Evolutionary conservation across 1,139 yeast genomes (phyloP).

Genomic region (Lodderomyces metapsilosis): DNA sequence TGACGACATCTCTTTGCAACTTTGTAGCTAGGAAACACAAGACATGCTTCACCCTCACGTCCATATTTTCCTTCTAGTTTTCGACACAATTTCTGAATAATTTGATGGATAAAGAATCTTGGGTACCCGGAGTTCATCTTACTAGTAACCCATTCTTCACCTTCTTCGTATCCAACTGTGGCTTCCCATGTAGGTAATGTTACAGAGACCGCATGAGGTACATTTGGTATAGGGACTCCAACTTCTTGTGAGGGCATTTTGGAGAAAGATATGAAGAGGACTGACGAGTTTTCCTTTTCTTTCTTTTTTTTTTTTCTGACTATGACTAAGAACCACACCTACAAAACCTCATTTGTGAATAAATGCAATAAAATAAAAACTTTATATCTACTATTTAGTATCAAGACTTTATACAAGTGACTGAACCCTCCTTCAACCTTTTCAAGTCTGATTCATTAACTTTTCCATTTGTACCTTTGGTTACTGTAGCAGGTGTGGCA

Average conservation of each 20-base stretch:
- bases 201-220: slow-evolving; percentile 91
- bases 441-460: slow-evolving; percentile 41
- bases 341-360: too few species aligned
- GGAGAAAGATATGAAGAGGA: too few species aligned
- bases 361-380: too few species aligned
- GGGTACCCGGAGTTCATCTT: slow-evolving; percentile 90
- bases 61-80: slow-evolving; percentile 64
- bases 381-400: neutral
- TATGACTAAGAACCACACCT: neutral
- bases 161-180: slow-evolving; percentile 89
- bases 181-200: slow-evolving; percentile 94
- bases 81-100: slow-evolving; percentile 60
- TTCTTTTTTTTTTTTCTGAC: neutral
- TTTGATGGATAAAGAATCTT: slow-evolving; percentile 74
- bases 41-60: slow-evolving; percentile 66
- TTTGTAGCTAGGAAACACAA: slow-evolving; percentile 74
- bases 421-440: slow-evolving; percentile 66
- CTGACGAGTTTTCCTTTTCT: neutral
- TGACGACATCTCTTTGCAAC: slow-evolving; percentile 86
- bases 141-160: slow-evolving; percentile 76
- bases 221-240: slow-evolving; percentile 86
- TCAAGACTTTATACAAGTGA: slow-evolving; percentile 56
- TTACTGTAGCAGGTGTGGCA: slow-evolving; percentile 21
- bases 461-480: slow-evolving; percentile 14
- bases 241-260: slow-evolving; percentile 46